A percentile compares a stretch with the other conserved stretches of the same genome.
phyloP scores from a whole-genome alignment of 331 rosid genomes.

The Acacia concinna region DNA sequence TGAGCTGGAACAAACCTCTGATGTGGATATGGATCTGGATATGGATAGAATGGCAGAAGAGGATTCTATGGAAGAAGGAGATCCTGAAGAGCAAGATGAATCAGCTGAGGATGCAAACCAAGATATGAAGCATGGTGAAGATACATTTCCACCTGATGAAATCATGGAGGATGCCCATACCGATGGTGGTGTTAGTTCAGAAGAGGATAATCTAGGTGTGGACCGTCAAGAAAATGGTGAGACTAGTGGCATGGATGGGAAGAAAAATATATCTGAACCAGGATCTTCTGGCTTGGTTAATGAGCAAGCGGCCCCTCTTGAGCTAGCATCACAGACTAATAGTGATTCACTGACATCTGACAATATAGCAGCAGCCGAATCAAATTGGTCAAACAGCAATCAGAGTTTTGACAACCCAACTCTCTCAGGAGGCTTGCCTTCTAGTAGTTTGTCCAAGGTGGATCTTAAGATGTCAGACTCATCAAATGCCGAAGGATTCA shows the following conservation, averaged over 20 bases:
- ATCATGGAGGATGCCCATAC: constrained; percentile 60
- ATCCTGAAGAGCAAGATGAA: constrained; percentile 46
- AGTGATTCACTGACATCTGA: constrained; percentile 47
- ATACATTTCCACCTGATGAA: constrained; percentile 53
- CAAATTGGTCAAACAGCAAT: constrained; percentile 49
- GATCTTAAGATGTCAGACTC: constrained; percentile 58
- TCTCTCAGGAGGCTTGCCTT: constrained; percentile 59
- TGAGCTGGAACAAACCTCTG: constrained; percentile 52
- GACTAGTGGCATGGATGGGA: constrained; percentile 37
- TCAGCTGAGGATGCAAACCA: constrained; percentile 38
- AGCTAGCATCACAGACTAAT: constrained; percentile 52
- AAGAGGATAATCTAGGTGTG: constrained; percentile 44
- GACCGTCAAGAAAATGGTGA: constrained; percentile 50
- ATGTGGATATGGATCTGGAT: constrained; percentile 44
- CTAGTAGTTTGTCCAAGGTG: constrained; percentile 50
- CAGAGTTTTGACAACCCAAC: constrained; percentile 46
- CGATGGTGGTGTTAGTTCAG: constrained; percentile 48
- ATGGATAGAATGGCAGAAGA: constrained; percentile 46
- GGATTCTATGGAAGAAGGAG: constrained; percentile 54
- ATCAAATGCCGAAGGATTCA: constrained; percentile 54
- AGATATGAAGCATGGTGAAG: constrained; percentile 46
- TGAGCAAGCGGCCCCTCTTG: constrained; percentile 43
- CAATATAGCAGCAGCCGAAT: constrained; percentile 46
- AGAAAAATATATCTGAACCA: constrained; percentile 41
- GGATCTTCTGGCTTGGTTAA: constrained; percentile 41